Evolutionary conservation across 129 eudicot species (phyloP).

Genomic region (Flaveria linearis): DNA sequence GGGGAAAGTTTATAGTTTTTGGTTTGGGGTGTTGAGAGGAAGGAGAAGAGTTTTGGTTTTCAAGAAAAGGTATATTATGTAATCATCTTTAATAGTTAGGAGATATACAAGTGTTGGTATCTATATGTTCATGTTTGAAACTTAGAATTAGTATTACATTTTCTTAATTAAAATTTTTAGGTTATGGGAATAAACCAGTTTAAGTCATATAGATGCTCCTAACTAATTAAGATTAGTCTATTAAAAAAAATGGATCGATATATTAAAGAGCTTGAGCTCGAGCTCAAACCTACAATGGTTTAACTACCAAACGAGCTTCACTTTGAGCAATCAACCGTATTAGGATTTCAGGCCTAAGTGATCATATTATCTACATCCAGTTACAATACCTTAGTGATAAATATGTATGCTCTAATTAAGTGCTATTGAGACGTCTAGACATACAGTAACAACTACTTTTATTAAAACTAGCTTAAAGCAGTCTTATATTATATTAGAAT

Average conservation of each 20-base stretch:
- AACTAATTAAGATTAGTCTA: no score
- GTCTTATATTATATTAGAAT: not conserved
- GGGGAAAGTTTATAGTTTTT: constrained; percentile 1
- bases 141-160: not conserved
- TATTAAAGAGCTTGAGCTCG: not conserved
- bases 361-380: no score
- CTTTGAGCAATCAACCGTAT: no score
- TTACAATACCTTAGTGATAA: no score
- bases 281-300: no score
- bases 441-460: no score
- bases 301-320: no score
- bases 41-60: not conserved
- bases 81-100: constrained; percentile 6
- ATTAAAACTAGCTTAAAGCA: no score
- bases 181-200: not conserved
- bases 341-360: no score
- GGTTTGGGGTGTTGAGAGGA: constrained; percentile 24
- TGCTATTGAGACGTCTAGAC: no score
- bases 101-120: constrained; percentile 31
- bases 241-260: not conserved
- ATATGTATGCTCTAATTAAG: no score
- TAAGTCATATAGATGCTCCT: not conserved
- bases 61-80: constrained; percentile 29
- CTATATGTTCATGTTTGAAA: constrained; percentile 6
- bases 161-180: not conserved